Percentiles rank a stretch among this genome's conserved stretches.
These are phyloP conservation scores for Lactarius psammicola DNA, from an alignment of 768 basidiomycete genomes.

Conservation along the genomic window DNA sequence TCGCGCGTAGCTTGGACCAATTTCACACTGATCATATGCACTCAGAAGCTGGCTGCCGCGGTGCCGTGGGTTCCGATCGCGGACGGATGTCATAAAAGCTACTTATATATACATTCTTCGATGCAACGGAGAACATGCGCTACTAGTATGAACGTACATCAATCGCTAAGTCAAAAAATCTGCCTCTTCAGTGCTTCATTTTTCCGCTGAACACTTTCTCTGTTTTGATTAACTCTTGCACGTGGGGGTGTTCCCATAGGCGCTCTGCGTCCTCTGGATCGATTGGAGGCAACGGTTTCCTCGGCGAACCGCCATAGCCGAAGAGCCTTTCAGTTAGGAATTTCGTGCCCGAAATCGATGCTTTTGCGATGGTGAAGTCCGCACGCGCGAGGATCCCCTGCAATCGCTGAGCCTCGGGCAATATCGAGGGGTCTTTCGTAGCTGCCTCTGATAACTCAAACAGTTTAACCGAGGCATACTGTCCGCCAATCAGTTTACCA, in stretches of 20 bases:
- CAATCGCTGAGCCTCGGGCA: conserved; percentile 67
- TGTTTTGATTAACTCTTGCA: conserved; percentile 60
- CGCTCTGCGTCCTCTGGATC: conserved; percentile 52
- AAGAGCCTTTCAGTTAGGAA: conserved; percentile 67
- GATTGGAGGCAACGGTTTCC: conserved; percentile 74
- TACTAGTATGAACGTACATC: not conserved
- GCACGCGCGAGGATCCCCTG: conserved; percentile 81
- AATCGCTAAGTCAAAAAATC: not conserved
- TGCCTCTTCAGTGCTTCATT: conserved; percentile 13
- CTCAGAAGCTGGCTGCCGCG: conserved; percentile 1
- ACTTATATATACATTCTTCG: not conserved
- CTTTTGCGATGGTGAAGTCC: conserved; percentile 76
- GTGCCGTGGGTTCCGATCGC: not conserved
- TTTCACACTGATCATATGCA: not conserved
- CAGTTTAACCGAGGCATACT: conserved; percentile 60
- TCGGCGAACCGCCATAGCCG: conserved; percentile 80
- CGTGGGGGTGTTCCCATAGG: conserved; percentile 72
- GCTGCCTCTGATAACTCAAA: conserved; percentile 62
- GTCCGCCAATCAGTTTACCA: conserved; percentile 16
- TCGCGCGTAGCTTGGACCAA: not conserved
- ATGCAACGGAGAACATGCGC: not conserved
- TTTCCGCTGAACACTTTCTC: conserved; percentile 59
- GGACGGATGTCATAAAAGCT: not conserved
- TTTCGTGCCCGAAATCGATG: conserved; percentile 83
- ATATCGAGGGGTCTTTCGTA: conserved; percentile 50